These are phyloP conservation scores for Puccinia polysora DNA, from an alignment of 1,284 basidiomycete genomes.

Conservation along the genomic window DNA sequence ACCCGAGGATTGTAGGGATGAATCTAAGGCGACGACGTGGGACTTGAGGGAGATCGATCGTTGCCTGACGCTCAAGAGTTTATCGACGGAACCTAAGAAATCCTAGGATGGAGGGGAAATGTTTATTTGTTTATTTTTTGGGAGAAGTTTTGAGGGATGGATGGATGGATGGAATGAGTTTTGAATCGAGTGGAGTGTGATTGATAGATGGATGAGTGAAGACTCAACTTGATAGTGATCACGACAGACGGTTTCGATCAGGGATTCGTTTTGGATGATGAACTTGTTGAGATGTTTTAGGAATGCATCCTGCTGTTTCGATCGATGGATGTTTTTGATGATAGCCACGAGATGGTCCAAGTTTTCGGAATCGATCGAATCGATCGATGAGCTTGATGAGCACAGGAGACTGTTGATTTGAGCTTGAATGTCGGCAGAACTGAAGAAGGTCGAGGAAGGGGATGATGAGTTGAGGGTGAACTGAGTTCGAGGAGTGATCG, in stretches of 20 bases:
- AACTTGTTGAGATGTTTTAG: slow-evolving; percentile 78
- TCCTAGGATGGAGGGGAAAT: slow-evolving; percentile 57
- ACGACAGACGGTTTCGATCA: slow-evolving; percentile 92
- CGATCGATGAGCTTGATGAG: slow-evolving; percentile 3
- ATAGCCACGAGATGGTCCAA: slow-evolving; percentile 53
- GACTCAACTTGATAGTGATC: slow-evolving; percentile 83
- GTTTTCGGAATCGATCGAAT: slow-evolving; percentile 49
- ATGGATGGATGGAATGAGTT: not conserved
- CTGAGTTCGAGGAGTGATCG: no score
- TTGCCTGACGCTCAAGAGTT: slow-evolving; percentile 84
- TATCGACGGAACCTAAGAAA: slow-evolving; percentile 92
- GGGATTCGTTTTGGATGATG: slow-evolving; percentile 85
- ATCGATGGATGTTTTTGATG: slow-evolving; percentile 67
- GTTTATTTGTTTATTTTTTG: not conserved
- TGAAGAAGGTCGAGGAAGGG: slow-evolving; percentile 41
- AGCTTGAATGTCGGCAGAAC: slow-evolving; percentile 35
- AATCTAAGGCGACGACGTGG: slow-evolving; percentile 60
- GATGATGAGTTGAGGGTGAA: no score
- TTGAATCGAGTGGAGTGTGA: no score
- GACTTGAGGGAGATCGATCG: slow-evolving; percentile 59
- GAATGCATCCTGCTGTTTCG: slow-evolving; percentile 83
- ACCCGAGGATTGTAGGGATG: slow-evolving; percentile 65
- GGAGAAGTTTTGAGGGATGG: no score
- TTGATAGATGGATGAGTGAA: no score
- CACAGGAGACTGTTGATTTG: slow-evolving; percentile 28